phyloP scores from a whole-genome alignment of 106 monocot species.

The Hemerocallis citrina region DNA sequence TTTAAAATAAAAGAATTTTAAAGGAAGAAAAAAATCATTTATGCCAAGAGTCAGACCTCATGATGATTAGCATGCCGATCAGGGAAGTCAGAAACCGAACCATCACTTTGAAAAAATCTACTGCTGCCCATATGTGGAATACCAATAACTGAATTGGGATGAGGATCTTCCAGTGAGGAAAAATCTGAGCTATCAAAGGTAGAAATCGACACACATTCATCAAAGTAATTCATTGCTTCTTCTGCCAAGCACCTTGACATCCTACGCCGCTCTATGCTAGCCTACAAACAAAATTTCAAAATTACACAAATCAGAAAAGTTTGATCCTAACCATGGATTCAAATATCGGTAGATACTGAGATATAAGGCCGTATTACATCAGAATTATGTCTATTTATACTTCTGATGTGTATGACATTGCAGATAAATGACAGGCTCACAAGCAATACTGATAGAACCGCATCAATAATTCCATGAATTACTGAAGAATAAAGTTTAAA shows the following conservation, averaged over 20 bases:
- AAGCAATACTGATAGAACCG: too few species aligned
- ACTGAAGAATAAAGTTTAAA: background rate
- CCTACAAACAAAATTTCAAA: constrained; percentile 15
- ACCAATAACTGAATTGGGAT: background rate
- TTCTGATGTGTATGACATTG: too few species aligned
- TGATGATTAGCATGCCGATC: constrained; percentile 4
- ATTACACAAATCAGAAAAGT: too few species aligned
- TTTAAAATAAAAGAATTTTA: background rate
- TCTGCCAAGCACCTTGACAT: constrained; percentile 57
- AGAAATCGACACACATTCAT: constrained; percentile 85
- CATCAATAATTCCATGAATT: too few species aligned
- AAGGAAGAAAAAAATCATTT: background rate
- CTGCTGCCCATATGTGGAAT: constrained; percentile 6
- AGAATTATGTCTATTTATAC: too few species aligned
- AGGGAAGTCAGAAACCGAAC: background rate
- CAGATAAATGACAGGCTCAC: too few species aligned
- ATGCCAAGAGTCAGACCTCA: constrained; percentile 22
- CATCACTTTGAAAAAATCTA: constrained; percentile 9
- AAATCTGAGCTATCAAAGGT: constrained; percentile 78
- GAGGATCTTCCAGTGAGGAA: constrained; percentile 62
- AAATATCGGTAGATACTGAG: too few species aligned
- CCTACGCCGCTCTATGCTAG: constrained; percentile 43
- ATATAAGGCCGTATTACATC: too few species aligned
- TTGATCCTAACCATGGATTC: too few species aligned
- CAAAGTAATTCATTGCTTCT: constrained; percentile 85